Conservation (phyloP, 768 basidiomycete species). For the Boletus rubropictus region DNA sequence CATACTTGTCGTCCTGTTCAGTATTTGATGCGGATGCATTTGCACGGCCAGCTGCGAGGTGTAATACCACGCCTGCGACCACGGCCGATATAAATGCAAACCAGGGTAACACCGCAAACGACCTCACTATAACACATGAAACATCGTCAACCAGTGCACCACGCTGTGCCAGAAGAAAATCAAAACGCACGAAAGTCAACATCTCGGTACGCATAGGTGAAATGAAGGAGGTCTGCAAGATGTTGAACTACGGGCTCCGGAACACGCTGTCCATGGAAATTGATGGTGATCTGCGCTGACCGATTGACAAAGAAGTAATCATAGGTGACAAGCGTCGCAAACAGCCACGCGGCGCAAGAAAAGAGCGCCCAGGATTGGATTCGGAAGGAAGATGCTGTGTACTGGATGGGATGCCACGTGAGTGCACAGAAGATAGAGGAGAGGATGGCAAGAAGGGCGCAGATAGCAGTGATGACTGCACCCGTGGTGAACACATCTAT, state of each 20-base stretch:
- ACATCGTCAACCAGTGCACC: background rate
- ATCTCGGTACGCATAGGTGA: constrained; percentile 39
- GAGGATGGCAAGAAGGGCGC: constrained; percentile 31
- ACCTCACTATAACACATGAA: constrained; percentile 34
- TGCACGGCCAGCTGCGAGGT: constrained; percentile 24
- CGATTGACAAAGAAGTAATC: constrained; percentile 42
- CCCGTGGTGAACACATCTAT: constrained; percentile 39
- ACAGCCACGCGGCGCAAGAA: constrained; percentile 42
- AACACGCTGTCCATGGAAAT: constrained; percentile 34
- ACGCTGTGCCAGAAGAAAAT: background rate
- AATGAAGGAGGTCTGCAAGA: constrained; percentile 34
- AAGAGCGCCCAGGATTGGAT: constrained; percentile 36
- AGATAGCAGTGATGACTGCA: constrained; percentile 32
- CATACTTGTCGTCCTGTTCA: background rate
- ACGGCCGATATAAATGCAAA: constrained; percentile 39
- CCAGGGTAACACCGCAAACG: constrained; percentile 51
- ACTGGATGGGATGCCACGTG: constrained; percentile 12
- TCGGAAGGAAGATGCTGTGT: constrained; percentile 14
- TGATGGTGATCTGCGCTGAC: constrained; percentile 41
- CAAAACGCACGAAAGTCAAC: constrained; percentile 39
- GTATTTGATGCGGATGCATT: background rate
- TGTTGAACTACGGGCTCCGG: constrained; percentile 34
- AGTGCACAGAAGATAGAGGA: constrained; percentile 25
- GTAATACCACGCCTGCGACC: constrained; percentile 33
- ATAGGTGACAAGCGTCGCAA: constrained; percentile 45